These are phyloP conservation scores for Amanita fuliginea DNA, from an alignment of 768 basidiomycete genomes.

Conservation along the genomic window DNA sequence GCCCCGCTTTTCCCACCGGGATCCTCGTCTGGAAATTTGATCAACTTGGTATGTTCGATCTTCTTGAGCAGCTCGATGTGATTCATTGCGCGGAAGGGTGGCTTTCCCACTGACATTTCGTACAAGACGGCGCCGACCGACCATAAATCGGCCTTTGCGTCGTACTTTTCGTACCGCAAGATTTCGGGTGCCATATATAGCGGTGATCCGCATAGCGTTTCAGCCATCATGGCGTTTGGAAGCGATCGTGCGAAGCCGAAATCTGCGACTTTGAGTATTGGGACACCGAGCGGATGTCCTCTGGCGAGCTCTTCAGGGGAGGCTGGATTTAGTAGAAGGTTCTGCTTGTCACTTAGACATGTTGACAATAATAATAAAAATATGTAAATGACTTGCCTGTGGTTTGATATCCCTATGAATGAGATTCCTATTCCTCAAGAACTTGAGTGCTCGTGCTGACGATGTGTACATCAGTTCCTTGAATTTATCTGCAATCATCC, in stretches of 20 bases:
- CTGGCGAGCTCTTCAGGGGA: slow-evolving; percentile 68
- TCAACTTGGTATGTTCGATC: slow-evolving; percentile 85
- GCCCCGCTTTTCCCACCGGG: slow-evolving; percentile 33
- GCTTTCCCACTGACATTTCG: slow-evolving; percentile 89
- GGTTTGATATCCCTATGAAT: slow-evolving; percentile 98
- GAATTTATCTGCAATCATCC: background rate
- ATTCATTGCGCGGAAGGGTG: slow-evolving; percentile 92
- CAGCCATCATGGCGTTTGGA: slow-evolving; percentile 89
- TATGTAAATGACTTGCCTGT: slow-evolving; percentile 35
- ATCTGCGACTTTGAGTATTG: slow-evolving; percentile 93
- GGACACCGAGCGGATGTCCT: slow-evolving; percentile 87
- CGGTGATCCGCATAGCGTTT: slow-evolving; percentile 97
- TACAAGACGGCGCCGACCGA: slow-evolving; percentile 94
- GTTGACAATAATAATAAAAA: slow-evolving; percentile 1
- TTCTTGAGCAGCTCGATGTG: slow-evolving; percentile 91
- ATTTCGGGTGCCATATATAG: slow-evolving; percentile 99
- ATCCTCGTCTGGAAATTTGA: slow-evolving; percentile 93
- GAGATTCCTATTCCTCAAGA: slow-evolving; percentile 76
- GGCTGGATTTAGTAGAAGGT: slow-evolving; percentile 81
- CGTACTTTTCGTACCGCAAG: slow-evolving; percentile 92
- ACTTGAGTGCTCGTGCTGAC: slow-evolving; percentile 85
- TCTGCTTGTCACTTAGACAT: slow-evolving; percentile 31
- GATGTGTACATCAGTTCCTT: background rate
- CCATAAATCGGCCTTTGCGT: slow-evolving; percentile 97
- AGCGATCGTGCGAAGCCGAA: slow-evolving; percentile 95